Evolutionary conservation across 2,329 filamentous ascomycete genomes (phyloP).

Genomic region (Neoscytalidium dimidiatum): DNA sequence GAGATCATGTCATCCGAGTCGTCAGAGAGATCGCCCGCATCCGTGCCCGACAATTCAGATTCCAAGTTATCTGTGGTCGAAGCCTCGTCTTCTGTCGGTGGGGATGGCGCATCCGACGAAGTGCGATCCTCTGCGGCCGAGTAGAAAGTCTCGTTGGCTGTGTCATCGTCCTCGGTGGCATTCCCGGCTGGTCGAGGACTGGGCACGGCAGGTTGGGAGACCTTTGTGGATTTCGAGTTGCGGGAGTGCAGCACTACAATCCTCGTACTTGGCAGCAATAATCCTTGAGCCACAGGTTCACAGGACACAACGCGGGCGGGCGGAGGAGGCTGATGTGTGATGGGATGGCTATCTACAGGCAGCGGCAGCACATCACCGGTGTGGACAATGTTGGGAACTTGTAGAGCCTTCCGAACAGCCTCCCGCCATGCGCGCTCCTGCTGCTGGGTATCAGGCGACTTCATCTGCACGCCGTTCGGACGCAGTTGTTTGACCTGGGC

Average conservation of each 20-base stretch:
- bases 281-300: conserved; percentile 88
- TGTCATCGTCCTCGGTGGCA: conserved; percentile 68
- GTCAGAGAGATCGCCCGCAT: conserved; percentile 81
- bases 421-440: conserved; percentile 39
- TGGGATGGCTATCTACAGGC: conserved; percentile 73
- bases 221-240: conserved; percentile 52
- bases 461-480: conserved; percentile 34
- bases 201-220: conserved; percentile 45
- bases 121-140: conserved; percentile 79
- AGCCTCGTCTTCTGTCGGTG: conserved; percentile 39
- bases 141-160: conserved; percentile 86
- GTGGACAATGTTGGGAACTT: conserved; percentile 75
- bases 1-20: conserved; percentile 96
- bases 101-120: conserved; percentile 40
- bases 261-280: conserved; percentile 74
- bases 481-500: conserved; percentile 18
- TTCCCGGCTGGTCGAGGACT: conserved; percentile 57
- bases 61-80: conserved; percentile 47
- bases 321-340: conserved; percentile 81
- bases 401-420: conserved; percentile 70
- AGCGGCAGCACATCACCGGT: conserved; percentile 80
- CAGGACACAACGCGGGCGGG: conserved; percentile 90
- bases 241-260: conserved; percentile 75
- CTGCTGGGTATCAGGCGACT: conserved; percentile 20
- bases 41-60: conserved; percentile 62